Evolutionary conservation across 176 grass and related monocot species (phyloP).

Genomic region (Oryza brachyantha): DNA sequence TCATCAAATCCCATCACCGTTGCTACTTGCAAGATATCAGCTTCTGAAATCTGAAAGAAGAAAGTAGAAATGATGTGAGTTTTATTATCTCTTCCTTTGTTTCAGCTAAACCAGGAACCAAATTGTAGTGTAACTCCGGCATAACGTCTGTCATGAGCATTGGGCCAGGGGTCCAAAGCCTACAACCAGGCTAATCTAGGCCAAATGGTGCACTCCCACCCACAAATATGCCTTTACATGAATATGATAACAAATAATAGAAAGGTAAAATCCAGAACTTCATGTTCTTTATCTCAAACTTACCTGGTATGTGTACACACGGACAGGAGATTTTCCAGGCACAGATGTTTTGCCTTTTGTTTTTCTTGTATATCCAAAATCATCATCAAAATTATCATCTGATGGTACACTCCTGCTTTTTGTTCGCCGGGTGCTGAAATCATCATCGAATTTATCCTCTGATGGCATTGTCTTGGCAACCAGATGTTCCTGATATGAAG

Average conservation of each 20-base stretch:
- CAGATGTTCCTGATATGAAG: slow-evolving; percentile 41
- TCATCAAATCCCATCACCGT: slow-evolving; percentile 85
- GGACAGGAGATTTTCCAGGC: slow-evolving; percentile 51
- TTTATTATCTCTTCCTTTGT: slow-evolving; percentile 1
- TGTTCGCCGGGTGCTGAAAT: slow-evolving; percentile 39
- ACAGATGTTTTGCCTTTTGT: slow-evolving; percentile 41
- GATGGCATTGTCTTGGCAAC: slow-evolving; percentile 21
- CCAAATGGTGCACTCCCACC: background rate
- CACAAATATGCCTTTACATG: background rate
- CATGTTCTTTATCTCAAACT: slow-evolving; percentile 15
- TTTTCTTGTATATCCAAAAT: slow-evolving; percentile 49
- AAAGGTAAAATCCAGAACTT: slow-evolving; percentile 22
- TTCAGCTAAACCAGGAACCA: slow-evolving; percentile 8
- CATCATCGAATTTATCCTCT: slow-evolving; percentile 28
- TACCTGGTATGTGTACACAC: slow-evolving; percentile 83
- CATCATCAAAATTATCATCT: slow-evolving; percentile 32
- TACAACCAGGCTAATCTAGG: background rate
- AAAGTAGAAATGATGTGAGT: slow-evolving; percentile 20
- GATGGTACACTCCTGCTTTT: slow-evolving; percentile 38
- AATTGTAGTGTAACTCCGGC: slow-evolving; percentile 17
- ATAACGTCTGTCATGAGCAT: background rate
- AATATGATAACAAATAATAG: background rate
- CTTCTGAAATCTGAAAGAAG: slow-evolving; percentile 69
- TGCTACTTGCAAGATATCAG: slow-evolving; percentile 88
- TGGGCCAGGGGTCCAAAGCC: background rate